A percentile compares a stretch with the other conserved stretches of the same genome.
Evolutionary conservation across 2,329 filamentous ascomycete species (phyloP).

Genomic region (Verticillium dahliae): DNA sequence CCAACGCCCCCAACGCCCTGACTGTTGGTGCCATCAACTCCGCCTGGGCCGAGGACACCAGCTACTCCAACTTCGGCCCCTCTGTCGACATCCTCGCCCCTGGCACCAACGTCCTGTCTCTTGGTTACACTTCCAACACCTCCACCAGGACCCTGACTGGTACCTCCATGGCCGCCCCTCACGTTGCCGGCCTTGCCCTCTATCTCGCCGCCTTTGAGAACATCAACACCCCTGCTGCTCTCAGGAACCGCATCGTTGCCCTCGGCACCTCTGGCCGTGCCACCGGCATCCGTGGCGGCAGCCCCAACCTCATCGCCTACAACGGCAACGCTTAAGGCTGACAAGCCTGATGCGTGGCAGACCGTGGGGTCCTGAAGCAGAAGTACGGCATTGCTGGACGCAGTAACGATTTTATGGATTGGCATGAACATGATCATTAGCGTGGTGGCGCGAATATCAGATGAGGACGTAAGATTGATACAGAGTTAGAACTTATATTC

Average conservation of each 20-base stretch:
- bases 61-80: conserved; percentile 43
- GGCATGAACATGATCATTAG: neutral
- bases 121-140: conserved; percentile 38
- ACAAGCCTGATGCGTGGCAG: neutral
- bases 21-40: conserved; percentile 44
- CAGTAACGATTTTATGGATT: neutral
- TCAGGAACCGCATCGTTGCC: conserved; percentile 38
- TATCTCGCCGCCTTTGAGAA: conserved; percentile 26
- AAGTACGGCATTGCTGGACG: neutral
- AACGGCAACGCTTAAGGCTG: conserved; percentile 30
- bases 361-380: neutral
- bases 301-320: conserved; percentile 47
- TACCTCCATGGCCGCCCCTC: conserved; percentile 24
- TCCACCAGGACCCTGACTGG: conserved; percentile 49
- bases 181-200: conserved; percentile 13
- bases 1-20: conserved; percentile 37
- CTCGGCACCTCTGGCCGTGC: conserved; percentile 34
- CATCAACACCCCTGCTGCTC: conserved; percentile 30
- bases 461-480: neutral
- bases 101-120: conserved; percentile 37
- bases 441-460: neutral
- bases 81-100: conserved; percentile 44
- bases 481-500: neutral
- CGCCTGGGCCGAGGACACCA: conserved; percentile 26
- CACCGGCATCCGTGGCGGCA: conserved; percentile 31